Conservation (phyloP, 163 green algal species). For the Picocystis sp. region DNA sequence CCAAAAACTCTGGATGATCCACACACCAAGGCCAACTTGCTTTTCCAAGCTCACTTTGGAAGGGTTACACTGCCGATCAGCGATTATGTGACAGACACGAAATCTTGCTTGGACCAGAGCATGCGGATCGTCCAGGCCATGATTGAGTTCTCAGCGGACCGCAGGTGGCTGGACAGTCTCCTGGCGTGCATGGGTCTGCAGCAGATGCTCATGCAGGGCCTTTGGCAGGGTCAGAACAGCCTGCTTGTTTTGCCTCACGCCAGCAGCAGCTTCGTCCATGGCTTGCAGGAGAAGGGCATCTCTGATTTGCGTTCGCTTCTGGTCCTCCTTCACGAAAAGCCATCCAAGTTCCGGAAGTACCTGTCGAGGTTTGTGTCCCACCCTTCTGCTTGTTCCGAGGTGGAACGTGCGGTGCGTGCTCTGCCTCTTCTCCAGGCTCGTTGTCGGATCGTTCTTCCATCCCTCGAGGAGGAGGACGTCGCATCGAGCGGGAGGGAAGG, state of each 20-base stretch:
- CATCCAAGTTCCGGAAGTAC: slow-evolving; percentile 5
- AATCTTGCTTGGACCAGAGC: slow-evolving; percentile 72
- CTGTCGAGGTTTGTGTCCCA: slow-evolving; percentile 14
- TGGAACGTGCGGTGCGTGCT: not conserved
- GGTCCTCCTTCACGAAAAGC: not conserved
- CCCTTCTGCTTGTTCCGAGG: not conserved
- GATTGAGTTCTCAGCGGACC: slow-evolving; percentile 62
- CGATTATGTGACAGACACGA: slow-evolving; percentile 90
- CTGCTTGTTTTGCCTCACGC: slow-evolving; percentile 46
- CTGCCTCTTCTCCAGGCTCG: slow-evolving; percentile 1
- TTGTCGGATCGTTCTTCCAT: slow-evolving; percentile 23
- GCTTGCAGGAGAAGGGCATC: too few species aligned
- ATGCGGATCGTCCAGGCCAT: slow-evolving; percentile 78
- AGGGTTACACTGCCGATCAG: slow-evolving; percentile 59
- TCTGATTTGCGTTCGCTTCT: too few species aligned
- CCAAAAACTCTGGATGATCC: slow-evolving; percentile 55
- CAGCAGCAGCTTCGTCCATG: not conserved
- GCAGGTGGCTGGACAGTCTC: slow-evolving; percentile 54
- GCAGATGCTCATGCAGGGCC: slow-evolving; percentile 70
- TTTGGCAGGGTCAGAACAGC: slow-evolving; percentile 42
- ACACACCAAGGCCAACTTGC: slow-evolving; percentile 81
- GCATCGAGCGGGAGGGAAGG: not conserved
- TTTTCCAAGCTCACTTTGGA: slow-evolving; percentile 81
- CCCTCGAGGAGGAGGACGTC: slow-evolving; percentile 15
- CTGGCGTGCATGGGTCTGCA: slow-evolving; percentile 60